Conservation (phyloP, 495 filamentous ascomycete genomes). For the Thozetella sp. region DNA sequence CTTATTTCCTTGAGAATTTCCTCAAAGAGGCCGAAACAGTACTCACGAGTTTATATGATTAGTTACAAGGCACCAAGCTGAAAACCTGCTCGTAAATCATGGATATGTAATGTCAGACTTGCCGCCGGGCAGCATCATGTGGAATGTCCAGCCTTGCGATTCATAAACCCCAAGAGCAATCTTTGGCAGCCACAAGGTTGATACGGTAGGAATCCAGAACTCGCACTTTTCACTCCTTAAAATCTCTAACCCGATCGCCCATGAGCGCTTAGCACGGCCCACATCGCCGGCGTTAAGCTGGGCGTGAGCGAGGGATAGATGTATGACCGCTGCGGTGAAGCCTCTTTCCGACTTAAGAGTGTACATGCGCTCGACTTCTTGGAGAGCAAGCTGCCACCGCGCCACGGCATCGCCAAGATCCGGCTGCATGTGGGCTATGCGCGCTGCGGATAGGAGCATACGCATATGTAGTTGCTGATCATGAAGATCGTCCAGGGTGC, state of each 20-base stretch:
- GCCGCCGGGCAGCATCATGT: not conserved
- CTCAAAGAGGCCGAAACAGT: too few species aligned
- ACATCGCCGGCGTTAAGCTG: not conserved
- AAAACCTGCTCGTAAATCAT: too few species aligned
- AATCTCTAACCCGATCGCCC: not conserved
- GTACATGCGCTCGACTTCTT: not conserved
- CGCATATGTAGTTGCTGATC: too few species aligned
- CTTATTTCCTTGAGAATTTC: too few species aligned
- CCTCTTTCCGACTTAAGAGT: not conserved
- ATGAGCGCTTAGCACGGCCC: not conserved
- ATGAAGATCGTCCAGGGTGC: not conserved
- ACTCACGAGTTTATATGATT: too few species aligned
- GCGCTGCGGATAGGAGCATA: too few species aligned
- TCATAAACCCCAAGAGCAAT: not conserved
- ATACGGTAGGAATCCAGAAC: not conserved
- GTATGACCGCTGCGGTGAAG: not conserved
- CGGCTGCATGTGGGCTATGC: too few species aligned
- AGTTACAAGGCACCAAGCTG: too few species aligned
- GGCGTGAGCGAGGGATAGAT: not conserved
- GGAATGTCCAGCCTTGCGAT: not conserved
- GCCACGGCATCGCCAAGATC: too few species aligned
- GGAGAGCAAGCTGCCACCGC: not conserved
- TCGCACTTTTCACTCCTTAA: not conserved
- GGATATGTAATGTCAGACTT: not conserved
- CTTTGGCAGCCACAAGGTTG: not conserved